A percentile compares a stretch with the other conserved stretches of the same genome.
These are phyloP conservation scores for Nakazawaea ernobii DNA, from an alignment of 805 yeast species.

Conservation along the genomic window DNA sequence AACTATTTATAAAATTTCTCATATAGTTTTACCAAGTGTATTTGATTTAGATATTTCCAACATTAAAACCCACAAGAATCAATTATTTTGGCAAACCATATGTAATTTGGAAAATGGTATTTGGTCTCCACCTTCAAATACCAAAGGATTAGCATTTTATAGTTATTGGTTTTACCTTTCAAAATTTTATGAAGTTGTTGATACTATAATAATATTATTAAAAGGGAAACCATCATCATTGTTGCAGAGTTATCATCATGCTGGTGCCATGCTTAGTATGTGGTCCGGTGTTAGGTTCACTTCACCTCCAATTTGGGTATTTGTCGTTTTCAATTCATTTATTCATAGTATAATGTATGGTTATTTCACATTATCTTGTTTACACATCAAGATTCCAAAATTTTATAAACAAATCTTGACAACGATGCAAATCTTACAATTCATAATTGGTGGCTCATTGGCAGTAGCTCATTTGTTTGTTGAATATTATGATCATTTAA, in stretches of 20 bases:
- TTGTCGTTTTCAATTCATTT: conserved; percentile 74
- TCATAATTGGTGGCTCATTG: conserved; percentile 60
- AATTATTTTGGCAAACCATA: conserved; percentile 52
- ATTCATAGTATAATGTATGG: conserved; percentile 73
- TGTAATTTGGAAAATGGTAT: conserved; percentile 58
- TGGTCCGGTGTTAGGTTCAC: conserved; percentile 70
- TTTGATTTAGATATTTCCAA: conserved; percentile 17
- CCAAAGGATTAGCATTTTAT: conserved; percentile 46
- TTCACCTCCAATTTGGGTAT: conserved; percentile 76
- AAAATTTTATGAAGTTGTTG: conserved; percentile 67
- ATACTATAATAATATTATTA: conserved; percentile 58
- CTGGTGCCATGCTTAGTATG: conserved; percentile 79
- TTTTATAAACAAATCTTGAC: conserved; percentile 55
- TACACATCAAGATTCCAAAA: conserved; percentile 52
- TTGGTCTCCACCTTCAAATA: conserved; percentile 30
- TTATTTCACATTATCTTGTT: conserved; percentile 56
- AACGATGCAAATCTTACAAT: conserved; percentile 63
- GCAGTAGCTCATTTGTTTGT: conserved; percentile 63
- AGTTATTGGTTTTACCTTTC: conserved; percentile 66
- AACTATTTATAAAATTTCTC: conserved; percentile 39
- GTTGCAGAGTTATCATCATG: conserved; percentile 70
- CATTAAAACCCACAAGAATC: conserved; percentile 21
- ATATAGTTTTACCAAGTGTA: conserved; percentile 23
- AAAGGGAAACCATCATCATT: conserved; percentile 65
- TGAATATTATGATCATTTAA: conserved; percentile 45